Evolutionary conservation across 306 rosid genomes (phyloP), one percentile per base, ranked within the genome.

Genomic region (Benincasa hispida): DNA sequence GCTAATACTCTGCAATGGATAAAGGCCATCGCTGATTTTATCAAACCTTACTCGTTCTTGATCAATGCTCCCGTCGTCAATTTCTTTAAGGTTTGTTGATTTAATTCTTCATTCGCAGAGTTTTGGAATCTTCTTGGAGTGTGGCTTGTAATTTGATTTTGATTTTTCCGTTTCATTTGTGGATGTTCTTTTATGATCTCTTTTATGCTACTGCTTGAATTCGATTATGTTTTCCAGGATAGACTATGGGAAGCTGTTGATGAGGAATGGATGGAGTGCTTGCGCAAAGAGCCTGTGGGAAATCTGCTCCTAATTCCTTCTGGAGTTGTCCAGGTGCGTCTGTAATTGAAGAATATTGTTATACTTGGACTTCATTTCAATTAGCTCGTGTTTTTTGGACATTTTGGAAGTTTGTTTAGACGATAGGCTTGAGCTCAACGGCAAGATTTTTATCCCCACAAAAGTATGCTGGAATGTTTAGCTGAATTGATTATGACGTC

Each of bases 271-370:
- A 89, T 94, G 77, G 89, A 88, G 55, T 91, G 91, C 82, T 80
- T 94, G 45, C 84, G 94, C 9, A 28, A 65, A 39, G 97, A 91
- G 72, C 82, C 89, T 27, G 80, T 87, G 73, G 78, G 83, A 6
- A 90, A 89, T 77, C 91, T 94, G 77, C 93, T 89, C 63, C 87
- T 83, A 54, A 87, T 94, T 72, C 99, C 97, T 72, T 85, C 91
- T 21, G 97, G 97, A 68, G 82, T 63, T 1, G 86, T 92, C 18
- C 93, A 88, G 90, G 97, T 89, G 45, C 50, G 28, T 17, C 30
- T 82, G 10, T 30, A 15, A 27, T 12, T 41, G 56, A 24, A 47
- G 13, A 24, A 42, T 14, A 45, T 15, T 70, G 35, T 13, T 22
- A 13, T 21, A 19, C 55, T 5, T 6, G 54, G 76, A 48, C 30